Percentiles rank a stretch among this genome's conserved stretches.
Evolutionary conservation across 176 grass and related monocot genomes (phyloP).

Genomic region (Phyllostachys edulis): DNA sequence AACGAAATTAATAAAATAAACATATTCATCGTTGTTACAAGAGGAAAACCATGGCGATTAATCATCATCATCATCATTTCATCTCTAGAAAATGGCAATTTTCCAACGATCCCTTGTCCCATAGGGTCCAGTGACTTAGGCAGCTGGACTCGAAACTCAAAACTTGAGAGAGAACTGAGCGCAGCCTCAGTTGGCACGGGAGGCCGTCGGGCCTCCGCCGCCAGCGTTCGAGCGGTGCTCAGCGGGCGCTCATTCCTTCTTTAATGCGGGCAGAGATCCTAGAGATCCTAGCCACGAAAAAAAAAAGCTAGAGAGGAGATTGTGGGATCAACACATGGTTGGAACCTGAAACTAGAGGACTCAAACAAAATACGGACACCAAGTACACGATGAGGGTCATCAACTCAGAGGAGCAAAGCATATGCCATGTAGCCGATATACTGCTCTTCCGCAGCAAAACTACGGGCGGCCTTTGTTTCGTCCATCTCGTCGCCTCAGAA

Average conservation of each 20-base stretch:
- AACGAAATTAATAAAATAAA: not conserved
- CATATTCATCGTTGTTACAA: not conserved
- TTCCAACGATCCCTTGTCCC: not conserved
- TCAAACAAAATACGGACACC: not conserved
- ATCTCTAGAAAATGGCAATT: slow-evolving; percentile 10
- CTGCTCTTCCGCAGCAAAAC: slow-evolving; percentile 13
- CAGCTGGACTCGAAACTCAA: slow-evolving; percentile 5
- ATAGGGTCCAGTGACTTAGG: not conserved
- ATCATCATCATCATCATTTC: not conserved
- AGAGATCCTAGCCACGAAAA: too few relatives aligned
- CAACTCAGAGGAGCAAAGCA: slow-evolving; percentile 31
- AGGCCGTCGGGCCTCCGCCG: too few relatives aligned
- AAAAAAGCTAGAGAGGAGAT: not conserved
- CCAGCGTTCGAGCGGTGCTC: too few relatives aligned
- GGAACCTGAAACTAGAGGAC: slow-evolving; percentile 1
- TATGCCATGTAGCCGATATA: not conserved
- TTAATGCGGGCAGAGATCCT: too few relatives aligned
- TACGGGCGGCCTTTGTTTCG: not conserved
- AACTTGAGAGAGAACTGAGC: too few relatives aligned
- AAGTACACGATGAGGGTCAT: slow-evolving; percentile 12
- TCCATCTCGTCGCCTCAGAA: slow-evolving; percentile 22
- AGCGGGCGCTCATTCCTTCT: too few relatives aligned
- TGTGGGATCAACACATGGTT: slow-evolving; percentile 31
- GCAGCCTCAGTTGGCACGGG: too few relatives aligned
- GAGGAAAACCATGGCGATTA: not conserved